These are phyloP conservation scores for Chamaecyparis obtusa DNA, from an alignment of 75 land plant genomes.

Conservation along the genomic window DNA sequence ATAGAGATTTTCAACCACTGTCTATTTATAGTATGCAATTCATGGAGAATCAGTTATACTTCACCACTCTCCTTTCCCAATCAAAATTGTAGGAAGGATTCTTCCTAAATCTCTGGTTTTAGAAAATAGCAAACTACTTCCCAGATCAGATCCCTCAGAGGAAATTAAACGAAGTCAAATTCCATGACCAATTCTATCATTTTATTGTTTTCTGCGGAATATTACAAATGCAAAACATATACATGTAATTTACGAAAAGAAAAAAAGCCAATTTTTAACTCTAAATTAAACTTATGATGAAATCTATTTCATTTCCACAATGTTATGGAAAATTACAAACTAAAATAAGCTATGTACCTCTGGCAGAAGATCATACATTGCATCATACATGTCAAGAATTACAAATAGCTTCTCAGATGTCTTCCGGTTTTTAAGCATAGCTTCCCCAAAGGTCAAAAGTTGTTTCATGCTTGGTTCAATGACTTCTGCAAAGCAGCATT, in stretches of 20 bases:
- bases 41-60: not conserved
- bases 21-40: not conserved
- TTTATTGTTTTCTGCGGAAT: not conserved
- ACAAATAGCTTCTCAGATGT: conserved; percentile 27
- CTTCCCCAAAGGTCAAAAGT: conserved; percentile 39
- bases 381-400: conserved; percentile 29
- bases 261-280: not conserved
- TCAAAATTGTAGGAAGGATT: not conserved
- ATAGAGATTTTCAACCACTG: not conserved
- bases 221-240: not conserved
- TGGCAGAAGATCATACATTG: conserved; percentile 32
- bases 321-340: not conserved
- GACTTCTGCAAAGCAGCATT: conserved; percentile 33
- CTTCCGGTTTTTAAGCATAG: conserved; percentile 21
- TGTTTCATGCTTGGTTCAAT: conserved; percentile 21
- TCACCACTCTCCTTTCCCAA: not conserved
- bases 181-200: not conserved
- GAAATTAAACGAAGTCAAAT: not conserved
- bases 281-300: not conserved
- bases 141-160: not conserved
- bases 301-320: not conserved
- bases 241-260: not conserved
- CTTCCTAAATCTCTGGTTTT: not conserved
- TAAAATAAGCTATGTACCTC: conserved; percentile 19
- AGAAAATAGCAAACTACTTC: not conserved